phyloP scores from a whole-genome alignment of 345 rosid species.

The Salix suchowensis region DNA sequence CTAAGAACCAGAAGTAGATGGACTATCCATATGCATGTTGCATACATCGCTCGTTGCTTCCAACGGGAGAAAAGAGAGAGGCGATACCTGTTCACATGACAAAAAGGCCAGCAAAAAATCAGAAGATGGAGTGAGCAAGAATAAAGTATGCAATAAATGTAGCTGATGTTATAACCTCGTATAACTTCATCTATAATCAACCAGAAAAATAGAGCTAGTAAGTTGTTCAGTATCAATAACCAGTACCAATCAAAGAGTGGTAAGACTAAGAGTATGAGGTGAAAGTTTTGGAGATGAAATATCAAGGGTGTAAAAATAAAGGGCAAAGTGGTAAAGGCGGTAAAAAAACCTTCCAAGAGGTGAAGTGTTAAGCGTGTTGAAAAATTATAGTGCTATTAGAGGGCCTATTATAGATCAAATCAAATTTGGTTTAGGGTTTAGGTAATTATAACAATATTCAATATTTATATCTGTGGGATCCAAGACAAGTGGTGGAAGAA shows the following conservation, averaged over 20 bases:
- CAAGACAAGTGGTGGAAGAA: not conserved
- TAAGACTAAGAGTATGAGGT: not conserved
- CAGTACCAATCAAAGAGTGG: not conserved
- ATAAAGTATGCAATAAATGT: not conserved
- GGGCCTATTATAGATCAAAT: not conserved
- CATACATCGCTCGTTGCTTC: conserved; percentile 99
- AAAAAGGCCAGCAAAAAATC: conserved; percentile 4
- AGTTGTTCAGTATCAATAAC: not conserved
- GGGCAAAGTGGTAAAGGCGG: not conserved
- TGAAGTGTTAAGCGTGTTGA: not conserved
- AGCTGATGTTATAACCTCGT: not conserved
- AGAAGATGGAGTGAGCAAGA: conserved; percentile 17
- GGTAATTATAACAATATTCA: not conserved
- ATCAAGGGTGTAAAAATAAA: not conserved
- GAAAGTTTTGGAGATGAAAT: not conserved
- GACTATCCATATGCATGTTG: conserved; percentile 90
- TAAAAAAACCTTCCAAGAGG: not conserved
- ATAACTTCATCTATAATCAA: not conserved
- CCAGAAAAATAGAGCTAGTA: not conserved
- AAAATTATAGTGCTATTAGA: not conserved
- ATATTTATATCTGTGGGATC: not conserved
- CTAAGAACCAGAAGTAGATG: conserved; percentile 82
- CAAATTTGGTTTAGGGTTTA: not conserved
- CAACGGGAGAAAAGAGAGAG: conserved; percentile 73
- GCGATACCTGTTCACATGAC: conserved; percentile 61